Evolutionary conservation across 352 stramenopile genomes (phyloP), one percentile per base, ranked within the genome.

Genomic region (Phytopythium aichiense): DNA sequence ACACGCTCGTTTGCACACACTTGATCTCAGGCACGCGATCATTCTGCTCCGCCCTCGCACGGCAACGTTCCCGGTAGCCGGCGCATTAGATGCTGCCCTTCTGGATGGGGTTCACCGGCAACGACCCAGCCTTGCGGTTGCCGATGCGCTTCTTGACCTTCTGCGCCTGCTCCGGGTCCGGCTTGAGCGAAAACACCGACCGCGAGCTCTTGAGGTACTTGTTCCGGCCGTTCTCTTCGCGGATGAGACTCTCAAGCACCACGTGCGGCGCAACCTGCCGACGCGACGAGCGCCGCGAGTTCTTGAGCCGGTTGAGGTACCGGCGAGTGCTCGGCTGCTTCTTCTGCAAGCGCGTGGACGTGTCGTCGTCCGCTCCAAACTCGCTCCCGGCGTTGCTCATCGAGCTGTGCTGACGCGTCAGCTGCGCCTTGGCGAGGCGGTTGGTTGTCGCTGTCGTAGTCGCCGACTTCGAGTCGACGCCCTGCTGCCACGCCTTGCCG

Each of bases 121-220:
- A 66, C 37, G 81, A 87, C 0, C 76, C 79, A 33, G 81, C 56
- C 53, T 88, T 91, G 65, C 84, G 84, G 23, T 63, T 73, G 43
- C 84, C 78, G 45, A 89, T 76, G 31, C 84, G 80, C 61, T 92
- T 92, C 71, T 91, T 92, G 65, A 90, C 76, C 64, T 83, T 86
- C 54, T 65, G 74, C 66, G 74, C 77, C 53, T 88, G 77, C 58
- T 92, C 81, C n/a, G 84, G 80, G 66, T 91, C 80, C 33, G 84
- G 84, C 33, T 76, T 73, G 43, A 92, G 66, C 51, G 81, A 91
- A 54, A 91, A 90, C 16, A 88, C 79, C 30, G 78, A 76, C 40
- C 81, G 81, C 15, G 84, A 90, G 66, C 84, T 91, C 79, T 92
- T 92, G 52, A 91, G 74, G 66, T 91, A 92, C 58, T 89, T 89